These are phyloP conservation scores for Phaeomoniella chlamydospora DNA, from an alignment of 2,329 filamentous ascomycete species.

Conservation along the genomic window DNA sequence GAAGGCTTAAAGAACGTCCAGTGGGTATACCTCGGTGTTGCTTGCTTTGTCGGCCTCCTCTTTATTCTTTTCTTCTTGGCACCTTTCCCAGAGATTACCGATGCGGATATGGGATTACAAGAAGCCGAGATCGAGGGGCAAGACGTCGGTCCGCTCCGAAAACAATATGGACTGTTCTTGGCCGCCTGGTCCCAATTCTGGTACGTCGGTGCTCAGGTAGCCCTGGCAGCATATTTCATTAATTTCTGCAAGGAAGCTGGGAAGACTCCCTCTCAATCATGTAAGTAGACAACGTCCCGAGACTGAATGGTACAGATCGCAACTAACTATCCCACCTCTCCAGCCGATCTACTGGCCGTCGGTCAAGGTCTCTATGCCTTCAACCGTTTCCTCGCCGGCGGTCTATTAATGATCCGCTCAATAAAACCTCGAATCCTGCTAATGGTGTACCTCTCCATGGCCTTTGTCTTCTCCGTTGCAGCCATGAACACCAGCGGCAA, in stretches of 20 bases:
- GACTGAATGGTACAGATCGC: conserved; percentile 9
- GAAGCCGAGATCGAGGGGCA: conserved; percentile 24
- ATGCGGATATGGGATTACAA: conserved; percentile 46
- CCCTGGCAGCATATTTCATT: conserved; percentile 22
- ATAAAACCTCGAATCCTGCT: conserved; percentile 43
- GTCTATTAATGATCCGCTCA: conserved; percentile 35
- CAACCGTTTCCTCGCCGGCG: conserved; percentile 42
- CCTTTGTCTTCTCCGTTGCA: conserved; percentile 40
- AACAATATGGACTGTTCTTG: conserved; percentile 47
- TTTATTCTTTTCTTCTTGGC: conserved; percentile 44
- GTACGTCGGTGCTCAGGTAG: conserved; percentile 35
- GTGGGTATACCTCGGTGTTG: conserved; percentile 51
- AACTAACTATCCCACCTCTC: too few relatives aligned
- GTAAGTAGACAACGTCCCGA: conserved; percentile 2
- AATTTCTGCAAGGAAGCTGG: conserved; percentile 31
- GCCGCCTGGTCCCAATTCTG: conserved; percentile 48
- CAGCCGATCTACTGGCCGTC: conserved; percentile 42
- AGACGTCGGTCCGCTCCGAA: conserved; percentile 29
- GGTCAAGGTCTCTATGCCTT: conserved; percentile 46
- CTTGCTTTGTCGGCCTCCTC: conserved; percentile 42
- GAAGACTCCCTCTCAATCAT: conserved; percentile 13
- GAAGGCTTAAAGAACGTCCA: conserved; percentile 44
- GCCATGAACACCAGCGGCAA: conserved; percentile 37
- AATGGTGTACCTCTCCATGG: conserved; percentile 34
- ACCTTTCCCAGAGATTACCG: conserved; percentile 40